phyloP scores from a whole-genome alignment of 2,329 filamentous ascomycete species.

The Pestalotiopsis sp. region DNA sequence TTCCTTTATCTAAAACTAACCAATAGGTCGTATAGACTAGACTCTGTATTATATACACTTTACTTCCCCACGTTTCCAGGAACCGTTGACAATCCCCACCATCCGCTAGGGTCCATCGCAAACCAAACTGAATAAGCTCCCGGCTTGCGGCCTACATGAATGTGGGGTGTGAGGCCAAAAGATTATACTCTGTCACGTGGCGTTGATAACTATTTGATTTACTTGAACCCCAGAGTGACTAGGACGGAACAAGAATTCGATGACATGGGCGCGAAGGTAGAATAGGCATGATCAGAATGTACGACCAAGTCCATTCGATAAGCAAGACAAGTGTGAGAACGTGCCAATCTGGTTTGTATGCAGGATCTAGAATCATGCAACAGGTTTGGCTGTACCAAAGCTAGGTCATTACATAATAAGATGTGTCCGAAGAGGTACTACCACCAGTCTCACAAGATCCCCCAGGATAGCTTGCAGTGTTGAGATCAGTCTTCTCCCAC shows the following conservation, averaged over 20 bases:
- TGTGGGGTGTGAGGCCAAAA: not conserved
- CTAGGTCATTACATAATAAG: not conserved
- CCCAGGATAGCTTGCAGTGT: not conserved
- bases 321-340: not conserved
- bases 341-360: not conserved
- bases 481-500: constrained; percentile 7
- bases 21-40: not conserved
- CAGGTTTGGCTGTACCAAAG: not conserved
- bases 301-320: not conserved
- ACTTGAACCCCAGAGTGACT: not conserved
- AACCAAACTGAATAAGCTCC: not conserved
- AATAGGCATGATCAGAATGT: not conserved
- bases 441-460: not conserved
- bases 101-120: not conserved
- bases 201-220: not conserved
- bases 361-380: not conserved
- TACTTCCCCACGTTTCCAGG: not conserved
- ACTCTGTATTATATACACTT: not conserved
- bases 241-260: not conserved
- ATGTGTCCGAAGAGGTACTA: not conserved
- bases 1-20: not conserved
- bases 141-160: not conserved
- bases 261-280: not conserved
- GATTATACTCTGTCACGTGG: not conserved
- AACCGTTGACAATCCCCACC: not conserved